A percentile compares a stretch with the other conserved stretches of the same genome.
Conservation (phyloP, 176 grass and related monocot genomes). For the Stipa capillata region DNA sequence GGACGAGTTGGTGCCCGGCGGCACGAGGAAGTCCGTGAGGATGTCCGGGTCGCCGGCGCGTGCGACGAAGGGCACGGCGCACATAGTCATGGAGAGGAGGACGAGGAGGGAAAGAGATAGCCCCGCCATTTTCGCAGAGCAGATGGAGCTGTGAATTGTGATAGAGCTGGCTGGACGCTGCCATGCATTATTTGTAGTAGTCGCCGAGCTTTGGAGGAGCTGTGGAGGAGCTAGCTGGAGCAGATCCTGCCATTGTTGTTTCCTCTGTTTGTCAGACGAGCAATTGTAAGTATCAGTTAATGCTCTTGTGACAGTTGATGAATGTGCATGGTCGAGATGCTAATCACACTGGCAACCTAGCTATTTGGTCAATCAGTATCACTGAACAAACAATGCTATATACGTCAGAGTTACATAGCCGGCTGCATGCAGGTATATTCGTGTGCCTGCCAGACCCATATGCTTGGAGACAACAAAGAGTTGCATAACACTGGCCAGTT, state of each 20-base stretch:
- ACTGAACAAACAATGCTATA: too few species aligned
- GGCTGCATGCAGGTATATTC: background rate
- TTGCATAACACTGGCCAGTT: background rate
- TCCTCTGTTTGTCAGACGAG: background rate
- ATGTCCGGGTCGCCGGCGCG: constrained; percentile 24
- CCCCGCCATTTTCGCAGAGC: background rate
- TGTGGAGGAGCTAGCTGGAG: background rate
- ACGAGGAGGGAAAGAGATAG: background rate
- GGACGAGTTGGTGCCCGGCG: background rate
- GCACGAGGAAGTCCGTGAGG: constrained; percentile 25
- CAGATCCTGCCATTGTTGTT: background rate
- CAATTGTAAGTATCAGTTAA: background rate
- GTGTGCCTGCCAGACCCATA: too few species aligned
- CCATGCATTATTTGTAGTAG: background rate
- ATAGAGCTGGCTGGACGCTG: background rate
- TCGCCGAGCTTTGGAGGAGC: background rate
- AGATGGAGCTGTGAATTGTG: background rate
- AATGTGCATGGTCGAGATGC: too few species aligned
- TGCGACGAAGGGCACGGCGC: background rate
- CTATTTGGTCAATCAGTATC: too few species aligned
- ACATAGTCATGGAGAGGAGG: background rate
- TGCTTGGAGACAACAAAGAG: background rate
- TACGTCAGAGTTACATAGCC: too few species aligned
- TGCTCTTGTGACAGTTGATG: background rate
- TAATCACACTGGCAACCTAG: too few species aligned